These are phyloP conservation scores for Colletotrichum somersetense DNA, from an alignment of 2,329 filamentous ascomycete species.

Conservation along the genomic window DNA sequence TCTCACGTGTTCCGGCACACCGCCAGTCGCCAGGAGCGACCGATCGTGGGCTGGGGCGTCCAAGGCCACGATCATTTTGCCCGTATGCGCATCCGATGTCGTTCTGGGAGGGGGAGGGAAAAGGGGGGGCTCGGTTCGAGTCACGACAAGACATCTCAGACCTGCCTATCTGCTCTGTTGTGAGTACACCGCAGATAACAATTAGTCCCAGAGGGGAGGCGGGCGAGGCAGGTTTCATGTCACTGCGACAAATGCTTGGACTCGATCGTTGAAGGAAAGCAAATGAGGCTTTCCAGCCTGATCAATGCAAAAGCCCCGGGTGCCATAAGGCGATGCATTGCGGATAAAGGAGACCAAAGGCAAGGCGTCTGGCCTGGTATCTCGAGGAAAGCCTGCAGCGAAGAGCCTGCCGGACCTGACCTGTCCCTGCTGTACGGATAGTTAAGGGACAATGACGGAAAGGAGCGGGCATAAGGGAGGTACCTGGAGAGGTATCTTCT, in stretches of 20 bases:
- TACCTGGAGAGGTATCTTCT: constrained; percentile 19
- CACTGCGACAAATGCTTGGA: neutral
- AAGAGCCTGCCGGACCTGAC: neutral
- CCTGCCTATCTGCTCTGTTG: neutral
- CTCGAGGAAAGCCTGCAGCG: neutral
- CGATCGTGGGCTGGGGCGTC: constrained; percentile 18
- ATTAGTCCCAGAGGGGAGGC: neutral
- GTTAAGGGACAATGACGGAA: constrained; percentile 1
- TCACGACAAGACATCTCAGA: constrained; percentile 2
- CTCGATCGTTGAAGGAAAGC: constrained; percentile 1
- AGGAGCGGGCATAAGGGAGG: constrained; percentile 1
- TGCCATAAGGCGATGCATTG: constrained; percentile 1
- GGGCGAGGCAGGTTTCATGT: constrained; percentile 1
- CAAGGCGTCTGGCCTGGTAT: neutral
- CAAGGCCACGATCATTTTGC: constrained; percentile 4
- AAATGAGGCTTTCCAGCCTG: constrained; percentile 34
- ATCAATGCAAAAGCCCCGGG: constrained; percentile 23
- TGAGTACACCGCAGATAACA: neutral
- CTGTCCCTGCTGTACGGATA: neutral
- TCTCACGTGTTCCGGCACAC: constrained; percentile 40
- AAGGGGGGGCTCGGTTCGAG: neutral
- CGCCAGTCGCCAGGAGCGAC: constrained; percentile 36
- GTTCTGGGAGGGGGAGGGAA: neutral
- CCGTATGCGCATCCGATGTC: neutral
- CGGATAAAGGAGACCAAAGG: neutral